These are phyloP conservation scores for Pseudocercospora crystallina DNA, from an alignment of 2,329 filamentous ascomycete genomes.

Conservation along the genomic window DNA sequence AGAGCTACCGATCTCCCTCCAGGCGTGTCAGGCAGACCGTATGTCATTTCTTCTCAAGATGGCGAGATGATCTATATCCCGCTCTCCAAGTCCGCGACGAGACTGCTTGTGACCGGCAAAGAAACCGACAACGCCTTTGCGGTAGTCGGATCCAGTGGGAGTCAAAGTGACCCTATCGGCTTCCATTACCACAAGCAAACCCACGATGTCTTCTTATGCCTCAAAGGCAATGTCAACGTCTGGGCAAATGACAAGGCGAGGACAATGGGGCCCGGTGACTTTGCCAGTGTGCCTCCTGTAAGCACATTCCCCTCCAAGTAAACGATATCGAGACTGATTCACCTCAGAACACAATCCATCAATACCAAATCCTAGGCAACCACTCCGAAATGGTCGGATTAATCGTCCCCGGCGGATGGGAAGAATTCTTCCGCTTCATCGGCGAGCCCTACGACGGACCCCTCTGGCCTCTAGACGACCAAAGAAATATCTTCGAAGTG, in stretches of 20 bases:
- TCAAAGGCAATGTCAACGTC: slow-evolving; percentile 56
- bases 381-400: slow-evolving; percentile 57
- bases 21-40: slow-evolving; percentile 23
- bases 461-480: slow-evolving; percentile 51
- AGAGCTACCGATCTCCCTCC: slow-evolving; percentile 17
- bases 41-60: slow-evolving; percentile 37
- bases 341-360: slow-evolving; percentile 52
- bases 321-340: slow-evolving; percentile 5
- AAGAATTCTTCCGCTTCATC: slow-evolving; percentile 61
- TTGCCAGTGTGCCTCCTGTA: slow-evolving; percentile 59
- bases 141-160: slow-evolving; percentile 52
- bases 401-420: slow-evolving; percentile 59
- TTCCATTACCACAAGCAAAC: slow-evolving; percentile 60
- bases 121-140: slow-evolving; percentile 54
- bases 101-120: slow-evolving; percentile 53
- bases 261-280: slow-evolving; percentile 56
- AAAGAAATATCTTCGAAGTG: slow-evolving; percentile 52
- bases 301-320: slow-evolving; percentile 13
- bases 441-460: slow-evolving; percentile 52
- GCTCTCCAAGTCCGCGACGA: slow-evolving; percentile 53
- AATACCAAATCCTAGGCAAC: slow-evolving; percentile 55
- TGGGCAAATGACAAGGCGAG: slow-evolving; percentile 60
- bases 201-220: slow-evolving; percentile 58
- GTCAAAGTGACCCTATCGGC: slow-evolving; percentile 48
- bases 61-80: slow-evolving; percentile 55